A percentile compares a stretch with the other conserved stretches of the same genome.
phyloP scores from a whole-genome alignment of 257 asterid species.

The Nemophila menziesii region DNA sequence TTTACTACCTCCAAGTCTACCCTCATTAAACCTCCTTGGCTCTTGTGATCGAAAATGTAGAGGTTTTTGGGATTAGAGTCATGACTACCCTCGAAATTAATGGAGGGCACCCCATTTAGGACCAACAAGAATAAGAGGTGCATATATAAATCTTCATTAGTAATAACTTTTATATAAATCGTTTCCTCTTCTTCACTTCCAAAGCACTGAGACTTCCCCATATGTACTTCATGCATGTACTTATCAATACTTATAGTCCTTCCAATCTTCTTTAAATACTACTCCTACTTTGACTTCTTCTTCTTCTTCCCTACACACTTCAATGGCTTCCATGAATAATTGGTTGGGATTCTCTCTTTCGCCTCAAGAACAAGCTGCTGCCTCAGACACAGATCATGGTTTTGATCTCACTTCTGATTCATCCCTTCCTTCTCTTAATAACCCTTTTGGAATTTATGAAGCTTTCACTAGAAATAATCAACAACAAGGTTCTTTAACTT shows the following conservation, averaged over 20 bases:
- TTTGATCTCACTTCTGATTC: constrained; percentile 40
- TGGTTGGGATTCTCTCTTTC: constrained; percentile 75
- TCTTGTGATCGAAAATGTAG: constrained; percentile 9
- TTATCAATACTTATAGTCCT: constrained; percentile 5
- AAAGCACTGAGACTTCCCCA: constrained; percentile 9
- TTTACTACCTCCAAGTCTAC: constrained; percentile 6
- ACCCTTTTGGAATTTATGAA: constrained; percentile 35
- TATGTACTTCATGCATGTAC: constrained; percentile 35
- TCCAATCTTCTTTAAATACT: background rate
- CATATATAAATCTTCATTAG: constrained; percentile 26
- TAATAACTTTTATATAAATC: constrained; percentile 11
- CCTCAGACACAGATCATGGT: constrained; percentile 21
- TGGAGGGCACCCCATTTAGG: constrained; percentile 41
- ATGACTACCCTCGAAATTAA: constrained; percentile 35
- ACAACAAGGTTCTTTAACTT: constrained; percentile 29
- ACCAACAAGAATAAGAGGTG: constrained; percentile 19
- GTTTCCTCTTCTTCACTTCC: constrained; percentile 22
- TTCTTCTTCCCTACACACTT: constrained; percentile 6
- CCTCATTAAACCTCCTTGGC: constrained; percentile 20
- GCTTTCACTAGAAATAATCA: constrained; percentile 35
- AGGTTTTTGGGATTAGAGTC: constrained; percentile 51
- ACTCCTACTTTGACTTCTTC: background rate
- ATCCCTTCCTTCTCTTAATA: constrained; percentile 36
- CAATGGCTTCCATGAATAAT: constrained; percentile 43
- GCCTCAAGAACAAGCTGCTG: constrained; percentile 26